Base-by-base conservation (phyloP, 2,329 filamentous ascomycete genomes). In the Ophiostoma australiae region DNA sequence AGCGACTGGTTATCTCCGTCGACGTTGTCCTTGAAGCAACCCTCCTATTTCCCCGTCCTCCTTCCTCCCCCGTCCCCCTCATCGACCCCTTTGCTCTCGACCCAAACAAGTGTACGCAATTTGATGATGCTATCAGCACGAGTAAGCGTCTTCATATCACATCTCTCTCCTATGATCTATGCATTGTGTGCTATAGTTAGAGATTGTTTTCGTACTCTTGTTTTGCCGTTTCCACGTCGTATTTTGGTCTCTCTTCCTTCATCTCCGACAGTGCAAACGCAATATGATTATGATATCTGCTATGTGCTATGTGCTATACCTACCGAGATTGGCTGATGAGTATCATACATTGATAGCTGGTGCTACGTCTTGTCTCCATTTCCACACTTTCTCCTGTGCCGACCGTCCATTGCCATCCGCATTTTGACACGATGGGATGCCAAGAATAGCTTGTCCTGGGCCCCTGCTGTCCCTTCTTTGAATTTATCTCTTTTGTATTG, bases 391-490 rank as follows among this genome's bases (percentile, higher is more conserved):
- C n/a, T 58, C 52, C n/a, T 58, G 44, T 48, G 44, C 44, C 20
- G 10, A 58, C 52, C 23, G 3, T 27, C n/a, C 52, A 13, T 58
- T 8, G 27, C 23, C n/a, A 8, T 58, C 52, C 52, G 13, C 52
- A 13, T 8, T 58, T 58, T 58, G 52, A 58, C 11, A 58, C n/a
- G 23, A 58, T 58, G 52, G 23, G 52, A 58, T 58, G 52, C 52
- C 52, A 58, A 58, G 52, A 58, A 58, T 58, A 58, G 52, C 52
- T 58, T 58, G 52, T 58, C 52, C n/a, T 58, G 52, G 27, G 23
- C 52, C 52, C 52, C n/a, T 58, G 52, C 52, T 13, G 23, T 8
- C 52, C 27, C 15, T 27, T 31, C 4, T 15, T 58, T 27, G 10
- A 58, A 48, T 7, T 48, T n/a, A 20, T 48, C 5, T 44, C 41